Percentiles rank a stretch among this genome's conserved stretches.
Evolutionary conservation across 225 moss, liverwort and hornwort species (phyloP).

Genomic region (Marchantia polymorpha): DNA sequence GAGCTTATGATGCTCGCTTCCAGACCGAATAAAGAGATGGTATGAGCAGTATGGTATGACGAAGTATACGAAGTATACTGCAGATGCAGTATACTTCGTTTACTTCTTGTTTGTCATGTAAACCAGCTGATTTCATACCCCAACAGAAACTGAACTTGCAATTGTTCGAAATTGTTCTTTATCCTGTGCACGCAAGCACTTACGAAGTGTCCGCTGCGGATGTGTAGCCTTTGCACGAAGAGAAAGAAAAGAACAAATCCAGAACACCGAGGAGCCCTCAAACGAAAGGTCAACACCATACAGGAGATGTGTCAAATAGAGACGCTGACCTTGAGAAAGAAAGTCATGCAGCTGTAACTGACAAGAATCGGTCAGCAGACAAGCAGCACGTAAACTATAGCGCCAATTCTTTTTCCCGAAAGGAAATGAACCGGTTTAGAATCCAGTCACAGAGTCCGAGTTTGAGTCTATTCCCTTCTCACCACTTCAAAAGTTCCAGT

Average conservation of each 20-base stretch:
- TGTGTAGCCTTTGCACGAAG: conserved; percentile 20
- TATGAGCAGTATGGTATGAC: too few relatives aligned
- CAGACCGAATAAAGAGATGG: too few relatives aligned
- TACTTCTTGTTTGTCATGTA: too few relatives aligned
- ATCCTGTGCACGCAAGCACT: background rate
- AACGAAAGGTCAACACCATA: conserved; percentile 35
- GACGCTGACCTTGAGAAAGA: conserved; percentile 26
- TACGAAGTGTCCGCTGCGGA: background rate
- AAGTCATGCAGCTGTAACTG: conserved; percentile 11
- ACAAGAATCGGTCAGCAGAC: conserved; percentile 19
- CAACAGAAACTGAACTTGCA: background rate
- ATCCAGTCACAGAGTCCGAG: conserved; percentile 13
- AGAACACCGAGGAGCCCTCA: conserved; percentile 20
- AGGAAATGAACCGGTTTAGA: conserved; percentile 26
- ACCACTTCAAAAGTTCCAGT: conserved; percentile 3
- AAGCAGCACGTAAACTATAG: conserved; percentile 24
- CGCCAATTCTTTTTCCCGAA: conserved; percentile 6
- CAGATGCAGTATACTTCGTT: too few relatives aligned
- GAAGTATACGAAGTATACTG: too few relatives aligned
- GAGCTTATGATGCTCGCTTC: too few relatives aligned
- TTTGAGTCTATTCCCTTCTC: background rate
- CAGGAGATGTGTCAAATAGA: conserved; percentile 34
- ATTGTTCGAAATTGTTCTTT: background rate
- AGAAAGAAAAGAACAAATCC: conserved; percentile 17
- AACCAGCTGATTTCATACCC: too few relatives aligned